A percentile compares a stretch with the other conserved stretches of the same genome.
phyloP scores from a whole-genome alignment of 805 yeast genomes.

The Candida insectorum region DNA sequence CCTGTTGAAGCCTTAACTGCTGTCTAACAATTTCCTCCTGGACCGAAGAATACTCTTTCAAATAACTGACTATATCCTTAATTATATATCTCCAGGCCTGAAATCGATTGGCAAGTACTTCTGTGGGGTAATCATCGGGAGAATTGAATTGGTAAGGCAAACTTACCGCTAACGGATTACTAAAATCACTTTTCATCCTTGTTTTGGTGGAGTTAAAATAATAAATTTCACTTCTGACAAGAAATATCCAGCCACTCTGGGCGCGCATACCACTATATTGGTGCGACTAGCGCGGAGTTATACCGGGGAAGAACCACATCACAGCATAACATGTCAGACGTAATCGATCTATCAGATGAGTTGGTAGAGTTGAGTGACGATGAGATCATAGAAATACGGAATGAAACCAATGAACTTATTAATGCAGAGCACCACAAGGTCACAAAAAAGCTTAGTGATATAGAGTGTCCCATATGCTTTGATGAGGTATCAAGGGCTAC shows the following conservation, averaged over 20 bases:
- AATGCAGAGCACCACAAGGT: conserved; percentile 17
- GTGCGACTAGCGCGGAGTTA: too few relatives aligned
- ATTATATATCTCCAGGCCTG: conserved; percentile 83
- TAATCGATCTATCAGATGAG: neutral
- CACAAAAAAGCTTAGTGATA: conserved; percentile 30
- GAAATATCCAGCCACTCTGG: too few relatives aligned
- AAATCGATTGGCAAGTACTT: conserved; percentile 77
- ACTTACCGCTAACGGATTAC: conserved; percentile 38
- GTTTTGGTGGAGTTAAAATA: too few relatives aligned
- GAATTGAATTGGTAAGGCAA: conserved; percentile 34
- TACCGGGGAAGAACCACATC: too few relatives aligned
- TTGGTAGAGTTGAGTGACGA: conserved; percentile 21
- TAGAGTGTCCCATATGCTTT: conserved; percentile 44
- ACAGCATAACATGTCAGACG: too few relatives aligned
- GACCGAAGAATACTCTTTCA: conserved; percentile 75
- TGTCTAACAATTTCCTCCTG: conserved; percentile 88
- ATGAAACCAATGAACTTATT: conserved; percentile 32
- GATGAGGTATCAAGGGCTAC: conserved; percentile 39
- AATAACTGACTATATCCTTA: conserved; percentile 67
- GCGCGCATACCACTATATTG: too few relatives aligned
- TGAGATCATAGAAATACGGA: conserved; percentile 35
- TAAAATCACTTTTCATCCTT: conserved; percentile 14
- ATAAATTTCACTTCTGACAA: too few relatives aligned
- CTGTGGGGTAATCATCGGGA: conserved; percentile 66
- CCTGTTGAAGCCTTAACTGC: conserved; percentile 75